Evolutionary conservation across 2,329 filamentous ascomycete genomes (phyloP).

Genomic region (Beauveria asiatica): DNA sequence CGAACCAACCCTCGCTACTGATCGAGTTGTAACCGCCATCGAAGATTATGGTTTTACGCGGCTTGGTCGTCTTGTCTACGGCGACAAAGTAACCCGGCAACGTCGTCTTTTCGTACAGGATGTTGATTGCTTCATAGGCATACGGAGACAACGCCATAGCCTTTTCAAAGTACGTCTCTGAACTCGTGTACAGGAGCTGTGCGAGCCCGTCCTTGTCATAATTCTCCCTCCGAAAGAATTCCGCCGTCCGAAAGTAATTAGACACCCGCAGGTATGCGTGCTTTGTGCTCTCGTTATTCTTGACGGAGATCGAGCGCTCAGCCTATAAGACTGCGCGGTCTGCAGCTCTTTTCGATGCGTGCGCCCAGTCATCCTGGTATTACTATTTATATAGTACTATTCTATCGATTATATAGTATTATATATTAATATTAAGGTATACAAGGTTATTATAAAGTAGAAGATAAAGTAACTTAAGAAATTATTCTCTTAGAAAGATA

Average conservation of each 20-base stretch:
- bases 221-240: slow-evolving; percentile 2
- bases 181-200: neutral
- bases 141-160: neutral
- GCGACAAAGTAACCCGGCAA: slow-evolving; percentile 2
- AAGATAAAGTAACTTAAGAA: too few relatives aligned
- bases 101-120: slow-evolving; percentile 1
- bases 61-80: neutral
- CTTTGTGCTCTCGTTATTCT: neutral
- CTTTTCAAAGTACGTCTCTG: neutral
- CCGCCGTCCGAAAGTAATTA: slow-evolving; percentile 7
- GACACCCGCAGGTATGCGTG: neutral
- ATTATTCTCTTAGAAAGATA: too few relatives aligned
- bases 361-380: slow-evolving; percentile 1
- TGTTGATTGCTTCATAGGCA: neutral
- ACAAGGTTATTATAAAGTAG: too few relatives aligned
- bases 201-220: neutral
- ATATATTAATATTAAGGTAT: too few relatives aligned
- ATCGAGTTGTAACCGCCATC: slow-evolving; percentile 8
- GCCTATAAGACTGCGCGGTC: neutral
- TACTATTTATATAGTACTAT: too few relatives aligned
- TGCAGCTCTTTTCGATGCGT: neutral
- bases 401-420: too few relatives aligned
- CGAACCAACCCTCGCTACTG: slow-evolving; percentile 1
- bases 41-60: neutral
- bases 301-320: neutral